Base-by-base conservation (phyloP, 495 filamentous ascomycete species). In the Choiromyces venosus region DNA sequence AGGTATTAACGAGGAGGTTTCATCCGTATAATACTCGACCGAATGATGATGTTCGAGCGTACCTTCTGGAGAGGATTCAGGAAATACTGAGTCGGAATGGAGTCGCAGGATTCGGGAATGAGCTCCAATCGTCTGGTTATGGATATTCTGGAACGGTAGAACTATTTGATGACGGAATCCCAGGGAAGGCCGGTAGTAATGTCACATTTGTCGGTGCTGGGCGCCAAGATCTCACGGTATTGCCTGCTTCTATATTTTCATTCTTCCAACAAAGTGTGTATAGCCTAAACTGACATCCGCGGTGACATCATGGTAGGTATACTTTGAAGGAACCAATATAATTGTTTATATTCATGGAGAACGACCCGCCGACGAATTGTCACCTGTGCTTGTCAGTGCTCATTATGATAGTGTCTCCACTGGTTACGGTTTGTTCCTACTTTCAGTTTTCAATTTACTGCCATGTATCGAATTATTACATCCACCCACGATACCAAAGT, bases 321-420 rank as follows among this genome's bases (percentile, higher is more conserved):
- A 97, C 78, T 96, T 94, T 76, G 94, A 97, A 83, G 92, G 93
- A 29, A 95, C 88, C 44, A 99, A 99, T 79, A 91, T 97, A 77
- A 88, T 97, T 68, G 90, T 97, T 19, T 96, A 97, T 79, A 90
- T 99, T 74, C 89, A 91, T 38, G 95, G 95, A 16, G 89, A 86
- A 66, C 88, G 86, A 86, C 8, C 84, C 85, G 18, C 93, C 89
- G 90, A 93, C 88, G 91, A 82, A 84, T 35, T 73, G 56, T 74
- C 75, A 80, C 70, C 79, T 76, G 44, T 96, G 12, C 86, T 99
- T 68, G 91, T 99, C 77, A 99, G 97, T 80, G 92, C 94, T 7
- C 95, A 99, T 79, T 98, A 95, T 79, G 95, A 99, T 81, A 95
- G 92, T 74, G 95, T 98, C 1, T 92, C 93, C 9, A 94, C 93